Evolutionary conservation across 495 filamentous ascomycete genomes (phyloP), one percentile per base, ranked within the genome.

Genomic region (Aspergillus bertholletiae): DNA sequence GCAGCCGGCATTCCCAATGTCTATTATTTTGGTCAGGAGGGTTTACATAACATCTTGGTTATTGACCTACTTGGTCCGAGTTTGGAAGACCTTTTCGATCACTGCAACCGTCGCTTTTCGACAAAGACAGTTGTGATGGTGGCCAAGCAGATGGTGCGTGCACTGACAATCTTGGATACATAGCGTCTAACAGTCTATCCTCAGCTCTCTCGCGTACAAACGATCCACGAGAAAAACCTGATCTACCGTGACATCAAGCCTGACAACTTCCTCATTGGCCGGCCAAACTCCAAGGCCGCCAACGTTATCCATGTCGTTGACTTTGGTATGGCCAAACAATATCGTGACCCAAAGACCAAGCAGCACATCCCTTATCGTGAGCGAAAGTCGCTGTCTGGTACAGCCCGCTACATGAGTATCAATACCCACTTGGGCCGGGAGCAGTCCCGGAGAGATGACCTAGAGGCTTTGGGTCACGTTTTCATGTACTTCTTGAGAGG

Each of bases 171-270:
- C 39, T 9, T 4, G 17, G 2, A 3, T 2, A 7, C 8, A 13
- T 15, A 7, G 7, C 26, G 13, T 45, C 40, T 18, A 58, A 35
- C 49, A n/a, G 49, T 47, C 24, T 48, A 41, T 46, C 45, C 49
- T 11, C 66, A 92, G 92, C 81, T 99, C 37, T 99, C 95, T 34
- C 84, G 94, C 52, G 95, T 99, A 23, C 94, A 99, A 81, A 99
- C 94, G 0, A 99, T 99, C 56, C 94, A 99, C 74, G 94, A 99
- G 75, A 99, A 97, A 83, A 99, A 99, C 70, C 80, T 97, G 35
- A 99, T 99, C 63, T 99, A 99, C 72, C 88, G 94, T 51, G 94
- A 99, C 68, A 99, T 99, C 77, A 99, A 99, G 72, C 94, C 94
- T 12, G 94, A 99, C 75, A 99, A 99, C 75, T 99, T 99, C 77